Conservation (phyloP, 2,329 filamentous ascomycete species). For the Fusarium keratoplasticum region DNA sequence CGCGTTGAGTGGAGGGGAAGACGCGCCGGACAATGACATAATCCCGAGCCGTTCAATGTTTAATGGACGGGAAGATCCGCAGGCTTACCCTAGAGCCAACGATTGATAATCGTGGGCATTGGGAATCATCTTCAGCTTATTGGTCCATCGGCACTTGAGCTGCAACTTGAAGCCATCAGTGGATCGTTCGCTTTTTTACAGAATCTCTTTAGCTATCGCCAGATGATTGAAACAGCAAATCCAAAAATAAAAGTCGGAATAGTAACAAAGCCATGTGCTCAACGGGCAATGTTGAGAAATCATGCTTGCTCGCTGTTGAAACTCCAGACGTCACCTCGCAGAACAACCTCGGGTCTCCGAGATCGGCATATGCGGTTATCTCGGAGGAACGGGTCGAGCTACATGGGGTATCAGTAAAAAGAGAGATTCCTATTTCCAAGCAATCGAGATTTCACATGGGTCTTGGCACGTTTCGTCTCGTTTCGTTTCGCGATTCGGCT, state of each 20-base stretch:
- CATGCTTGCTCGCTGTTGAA: not conserved
- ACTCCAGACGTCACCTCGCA: slow-evolving; percentile 3
- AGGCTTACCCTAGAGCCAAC: slow-evolving; percentile 11
- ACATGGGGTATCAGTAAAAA: not conserved
- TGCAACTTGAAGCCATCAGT: not conserved
- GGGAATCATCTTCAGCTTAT: not conserved
- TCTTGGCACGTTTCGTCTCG: not conserved
- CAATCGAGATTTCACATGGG: not conserved
- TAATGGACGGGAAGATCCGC: not conserved
- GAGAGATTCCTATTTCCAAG: not conserved
- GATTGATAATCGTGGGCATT: not conserved
- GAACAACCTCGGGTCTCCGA: slow-evolving; percentile 18
- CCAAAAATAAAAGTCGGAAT: not conserved
- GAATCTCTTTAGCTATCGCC: not conserved
- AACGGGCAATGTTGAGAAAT: not conserved
- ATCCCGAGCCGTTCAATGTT: slow-evolving; percentile 13
- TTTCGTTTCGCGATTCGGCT: slow-evolving; percentile 15
- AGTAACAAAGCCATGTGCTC: not conserved
- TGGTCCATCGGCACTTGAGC: not conserved
- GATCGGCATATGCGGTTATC: slow-evolving; percentile 17
- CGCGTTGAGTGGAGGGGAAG: slow-evolving; percentile 32
- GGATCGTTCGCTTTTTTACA: not conserved
- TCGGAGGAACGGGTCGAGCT: slow-evolving; percentile 15
- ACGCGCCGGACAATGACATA: slow-evolving; percentile 44
- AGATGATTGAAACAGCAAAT: not conserved